These are phyloP conservation scores for Rubia tinctorum DNA, from an alignment of 305 asterid genomes.

Conservation along the genomic window DNA sequence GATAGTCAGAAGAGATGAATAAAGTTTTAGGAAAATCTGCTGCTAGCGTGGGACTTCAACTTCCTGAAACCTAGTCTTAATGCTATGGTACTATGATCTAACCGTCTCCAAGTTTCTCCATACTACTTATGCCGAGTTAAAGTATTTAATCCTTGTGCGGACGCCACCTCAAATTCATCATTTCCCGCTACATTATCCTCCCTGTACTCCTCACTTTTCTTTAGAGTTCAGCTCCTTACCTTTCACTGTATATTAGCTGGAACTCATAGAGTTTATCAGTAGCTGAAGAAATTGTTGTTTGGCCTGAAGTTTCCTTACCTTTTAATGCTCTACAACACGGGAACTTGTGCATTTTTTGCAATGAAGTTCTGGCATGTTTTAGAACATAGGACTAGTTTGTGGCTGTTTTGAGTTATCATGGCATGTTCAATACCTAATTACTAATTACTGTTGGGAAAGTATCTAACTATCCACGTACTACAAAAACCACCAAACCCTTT, in stretches of 20 bases:
- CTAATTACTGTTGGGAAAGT: too few relatives aligned
- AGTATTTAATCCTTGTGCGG: too few relatives aligned
- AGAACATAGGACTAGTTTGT: not conserved
- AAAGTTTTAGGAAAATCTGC: too few relatives aligned
- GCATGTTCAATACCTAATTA: too few relatives aligned
- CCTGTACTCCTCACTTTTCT: not conserved
- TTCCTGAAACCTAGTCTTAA: too few relatives aligned
- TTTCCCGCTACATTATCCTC: not conserved
- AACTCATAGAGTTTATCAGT: not conserved
- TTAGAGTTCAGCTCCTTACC: not conserved
- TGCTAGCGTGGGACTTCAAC: too few relatives aligned
- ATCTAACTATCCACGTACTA: too few relatives aligned
- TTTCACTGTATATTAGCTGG: not conserved
- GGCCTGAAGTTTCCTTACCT: not conserved
- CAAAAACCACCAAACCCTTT: too few relatives aligned
- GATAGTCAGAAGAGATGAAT: constrained; percentile 79
- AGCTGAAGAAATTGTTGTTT: not conserved
- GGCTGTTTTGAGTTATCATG: not conserved
- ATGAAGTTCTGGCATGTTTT: not conserved
- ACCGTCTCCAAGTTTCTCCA: too few relatives aligned
- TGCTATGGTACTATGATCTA: too few relatives aligned
- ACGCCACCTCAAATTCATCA: not conserved
- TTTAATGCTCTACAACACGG: not conserved
- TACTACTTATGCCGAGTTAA: too few relatives aligned
- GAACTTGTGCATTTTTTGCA: not conserved